A percentile compares a stretch with the other conserved stretches of the same genome.
Conservation (phyloP, 2,329 filamentous ascomycete species). For the Alternaria incomplexa region DNA sequence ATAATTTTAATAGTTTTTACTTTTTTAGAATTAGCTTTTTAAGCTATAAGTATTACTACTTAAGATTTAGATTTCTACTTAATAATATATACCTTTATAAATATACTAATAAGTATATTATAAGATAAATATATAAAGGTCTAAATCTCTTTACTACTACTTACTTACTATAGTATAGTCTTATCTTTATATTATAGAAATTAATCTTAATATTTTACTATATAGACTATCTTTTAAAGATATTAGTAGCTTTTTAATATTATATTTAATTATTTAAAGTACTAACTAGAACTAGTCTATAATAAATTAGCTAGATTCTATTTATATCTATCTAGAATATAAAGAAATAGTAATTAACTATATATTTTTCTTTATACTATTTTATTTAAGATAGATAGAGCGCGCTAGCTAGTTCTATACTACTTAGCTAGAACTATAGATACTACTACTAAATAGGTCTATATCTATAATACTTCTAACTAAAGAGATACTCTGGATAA, state of each 20-base stretch:
- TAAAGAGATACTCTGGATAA: neutral
- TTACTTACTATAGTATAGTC: neutral
- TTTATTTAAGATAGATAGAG: constrained; percentile 6
- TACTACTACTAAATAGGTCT: neutral
- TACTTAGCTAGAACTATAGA: constrained; percentile 4
- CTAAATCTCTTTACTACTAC: too few species aligned
- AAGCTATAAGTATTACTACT: too few species aligned
- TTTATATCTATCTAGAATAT: constrained; percentile 7
- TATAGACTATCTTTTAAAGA: neutral
- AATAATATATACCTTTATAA: rapidly evolving
- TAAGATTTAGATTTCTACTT: too few species aligned
- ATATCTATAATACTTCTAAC: constrained; percentile 2
- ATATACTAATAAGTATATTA: too few species aligned
- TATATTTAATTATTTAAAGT: neutral
- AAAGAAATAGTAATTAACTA: constrained; percentile 1
- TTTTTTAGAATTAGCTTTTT: too few species aligned
- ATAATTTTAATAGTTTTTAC: too few species aligned
- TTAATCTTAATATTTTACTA: neutral
- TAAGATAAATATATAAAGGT: rapidly evolving
- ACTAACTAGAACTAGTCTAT: neutral
- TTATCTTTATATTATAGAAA: neutral
- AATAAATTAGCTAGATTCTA: neutral
- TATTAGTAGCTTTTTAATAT: constrained; percentile 1
- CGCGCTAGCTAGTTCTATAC: constrained; percentile 1
- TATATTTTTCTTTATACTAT: neutral